A percentile compares a stretch with the other conserved stretches of the same genome.
Conservation (phyloP, 2,329 filamentous ascomycete genomes). For the Xylaria sp. region DNA sequence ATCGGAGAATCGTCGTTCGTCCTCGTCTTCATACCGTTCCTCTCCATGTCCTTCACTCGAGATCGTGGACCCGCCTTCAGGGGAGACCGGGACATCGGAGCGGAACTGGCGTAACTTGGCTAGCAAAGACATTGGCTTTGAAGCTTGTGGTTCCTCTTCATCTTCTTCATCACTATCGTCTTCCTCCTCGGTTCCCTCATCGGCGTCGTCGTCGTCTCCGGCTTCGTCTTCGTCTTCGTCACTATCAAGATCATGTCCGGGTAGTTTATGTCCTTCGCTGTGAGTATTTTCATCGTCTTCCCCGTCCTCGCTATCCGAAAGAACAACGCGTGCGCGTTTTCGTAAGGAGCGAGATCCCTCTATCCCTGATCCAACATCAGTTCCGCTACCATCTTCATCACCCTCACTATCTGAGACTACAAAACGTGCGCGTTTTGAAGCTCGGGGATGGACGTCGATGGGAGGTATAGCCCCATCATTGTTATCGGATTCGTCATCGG, state of each 20-base stretch:
- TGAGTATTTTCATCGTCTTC: conserved; percentile 26
- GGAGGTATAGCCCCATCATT: neutral
- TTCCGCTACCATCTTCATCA: conserved; percentile 28
- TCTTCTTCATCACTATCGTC: conserved; percentile 23
- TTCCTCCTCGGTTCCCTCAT: conserved; percentile 30
- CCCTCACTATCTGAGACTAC: conserved; percentile 34
- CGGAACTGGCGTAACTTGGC: conserved; percentile 34
- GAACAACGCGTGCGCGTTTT: conserved; percentile 25
- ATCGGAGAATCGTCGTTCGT: conserved; percentile 11
- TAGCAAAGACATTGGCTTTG: conserved; percentile 29
- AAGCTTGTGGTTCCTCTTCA: conserved; percentile 1
- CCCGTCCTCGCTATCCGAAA: conserved; percentile 36
- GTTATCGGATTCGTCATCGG: conserved; percentile 39
- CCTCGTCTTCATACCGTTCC: conserved; percentile 20
- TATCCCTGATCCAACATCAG: neutral
- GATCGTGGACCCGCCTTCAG: conserved; percentile 17
- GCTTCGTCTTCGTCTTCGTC: conserved; percentile 28
- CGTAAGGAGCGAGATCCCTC: conserved; percentile 3
- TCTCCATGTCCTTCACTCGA: conserved; percentile 26
- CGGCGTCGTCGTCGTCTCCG: conserved; percentile 23
- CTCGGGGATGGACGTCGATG: conserved; percentile 4
- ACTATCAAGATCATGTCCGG: conserved; percentile 8
- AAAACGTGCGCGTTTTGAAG: conserved; percentile 32
- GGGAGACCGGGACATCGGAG: conserved; percentile 32
- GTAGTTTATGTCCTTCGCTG: neutral